These are phyloP conservation scores for Boletus rex-veris DNA, from an alignment of 768 basidiomycete species.

Conservation along the genomic window DNA sequence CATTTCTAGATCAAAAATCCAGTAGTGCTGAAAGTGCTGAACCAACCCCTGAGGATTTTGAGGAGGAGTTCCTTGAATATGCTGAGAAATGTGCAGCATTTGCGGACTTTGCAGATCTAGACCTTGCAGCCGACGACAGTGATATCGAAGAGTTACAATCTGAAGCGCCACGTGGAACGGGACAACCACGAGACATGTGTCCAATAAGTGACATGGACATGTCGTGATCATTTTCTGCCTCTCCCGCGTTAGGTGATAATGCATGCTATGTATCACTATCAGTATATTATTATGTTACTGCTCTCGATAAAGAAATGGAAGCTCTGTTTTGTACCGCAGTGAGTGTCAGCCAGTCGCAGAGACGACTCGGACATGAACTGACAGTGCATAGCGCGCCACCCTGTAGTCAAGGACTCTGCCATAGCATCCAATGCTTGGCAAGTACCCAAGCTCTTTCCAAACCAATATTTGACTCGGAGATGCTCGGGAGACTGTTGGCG, in stretches of 20 bases:
- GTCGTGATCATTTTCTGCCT: conserved; percentile 13
- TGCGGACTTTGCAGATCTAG: conserved; percentile 48
- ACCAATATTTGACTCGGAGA: too few relatives aligned
- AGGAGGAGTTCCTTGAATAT: conserved; percentile 56
- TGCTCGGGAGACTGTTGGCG: too few relatives aligned
- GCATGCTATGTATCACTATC: conserved; percentile 7
- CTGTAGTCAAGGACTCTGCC: too few relatives aligned
- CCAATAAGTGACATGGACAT: conserved; percentile 26
- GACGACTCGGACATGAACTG: too few relatives aligned
- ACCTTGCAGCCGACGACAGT: conserved; percentile 16
- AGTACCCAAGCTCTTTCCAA: too few relatives aligned
- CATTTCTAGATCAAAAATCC: not conserved
- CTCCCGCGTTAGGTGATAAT: not conserved
- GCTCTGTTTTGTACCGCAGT: too few relatives aligned
- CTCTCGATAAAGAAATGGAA: not conserved
- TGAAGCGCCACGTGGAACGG: not conserved
- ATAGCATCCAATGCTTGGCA: too few relatives aligned
- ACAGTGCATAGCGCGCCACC: too few relatives aligned
- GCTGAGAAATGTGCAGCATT: conserved; percentile 49
- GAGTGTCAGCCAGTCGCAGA: too few relatives aligned
- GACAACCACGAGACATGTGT: not conserved
- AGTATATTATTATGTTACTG: not conserved
- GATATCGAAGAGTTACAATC: conserved; percentile 20
- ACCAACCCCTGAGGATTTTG: conserved; percentile 44
- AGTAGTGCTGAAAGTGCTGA: conserved; percentile 16